Evolutionary conservation across 805 yeast species (phyloP), one percentile per base, ranked within the genome.

Genomic region (Nakazawaea laoshanensis): DNA sequence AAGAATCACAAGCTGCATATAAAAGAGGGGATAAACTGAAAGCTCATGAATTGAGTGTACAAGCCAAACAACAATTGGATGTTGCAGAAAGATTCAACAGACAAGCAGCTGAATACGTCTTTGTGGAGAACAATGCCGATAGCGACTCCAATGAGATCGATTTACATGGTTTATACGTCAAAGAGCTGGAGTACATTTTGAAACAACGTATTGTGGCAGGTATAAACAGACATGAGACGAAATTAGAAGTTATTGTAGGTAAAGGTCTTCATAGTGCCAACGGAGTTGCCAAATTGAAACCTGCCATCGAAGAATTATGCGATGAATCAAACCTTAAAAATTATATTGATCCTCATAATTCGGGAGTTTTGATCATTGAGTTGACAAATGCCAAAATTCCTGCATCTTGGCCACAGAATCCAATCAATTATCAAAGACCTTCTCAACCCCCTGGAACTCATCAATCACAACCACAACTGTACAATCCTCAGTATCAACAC

Each of bases 51-150:
- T 61, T 83, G 38, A 80, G 94, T 32, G 74, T 72, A 23, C 59
- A 77, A 49, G 78, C 89, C 20, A 79, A 84, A 49, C 51, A 65
- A 39, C 74, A 74, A 39, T 63, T 61, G 19, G 55, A 48, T 0
- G 57, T 77, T 42, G 92, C 86, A 21, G 94, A 86, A 27, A 52
- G 62, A 24, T 73, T 66, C 50, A 88, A 88, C 55, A 59, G 64
- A 13, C 74, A 77, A 53, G 98, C 97, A 4, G 96, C 96, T 1
- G 85, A 78, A 52, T 87, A 78, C 48, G 95, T 84, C 2, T 89
- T 89, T 53, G 63, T 77, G 27, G 88, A 82, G 43, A 89, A 89
- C 54, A 89, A 89, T 50, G 72, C 84, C 24, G 96, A 88, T 49
- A 77, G 89, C n/a, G 77, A 70, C 20, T 65, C 67, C 16, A 80